These are phyloP conservation scores for Calonectria multiphialidica DNA, from an alignment of 2,329 filamentous ascomycete genomes.

Conservation along the genomic window DNA sequence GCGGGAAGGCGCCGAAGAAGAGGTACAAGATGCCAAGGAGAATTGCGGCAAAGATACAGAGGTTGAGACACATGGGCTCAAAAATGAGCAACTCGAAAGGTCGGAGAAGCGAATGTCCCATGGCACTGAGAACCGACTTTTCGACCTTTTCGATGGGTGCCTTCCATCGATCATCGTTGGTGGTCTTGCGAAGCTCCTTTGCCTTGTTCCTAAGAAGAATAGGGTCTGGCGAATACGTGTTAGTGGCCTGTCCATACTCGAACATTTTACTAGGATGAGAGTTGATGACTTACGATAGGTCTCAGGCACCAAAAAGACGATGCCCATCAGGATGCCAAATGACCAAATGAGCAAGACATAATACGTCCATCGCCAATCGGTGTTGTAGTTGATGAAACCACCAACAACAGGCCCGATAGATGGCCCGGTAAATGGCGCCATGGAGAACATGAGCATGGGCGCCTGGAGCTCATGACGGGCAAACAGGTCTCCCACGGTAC, in stretches of 20 bases:
- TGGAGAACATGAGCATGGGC: constrained; percentile 86
- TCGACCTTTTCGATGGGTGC: constrained; percentile 82
- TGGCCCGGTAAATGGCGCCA: constrained; percentile 74
- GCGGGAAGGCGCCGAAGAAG: constrained; percentile 89
- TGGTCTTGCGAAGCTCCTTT: constrained; percentile 75
- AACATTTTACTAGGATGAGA: no score
- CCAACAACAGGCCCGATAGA: constrained; percentile 73
- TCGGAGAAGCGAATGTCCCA: constrained; percentile 71
- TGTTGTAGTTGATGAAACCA: constrained; percentile 85
- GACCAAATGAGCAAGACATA: constrained; percentile 89
- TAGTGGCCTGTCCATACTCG: not conserved
- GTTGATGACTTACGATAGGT: constrained; percentile 74
- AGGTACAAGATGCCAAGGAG: constrained; percentile 90
- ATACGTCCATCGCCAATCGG: constrained; percentile 84
- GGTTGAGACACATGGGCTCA: constrained; percentile 87
- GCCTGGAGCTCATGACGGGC: constrained; percentile 74
- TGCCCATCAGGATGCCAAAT: constrained; percentile 70
- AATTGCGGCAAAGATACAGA: constrained; percentile 86
- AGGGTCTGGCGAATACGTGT: constrained; percentile 57
- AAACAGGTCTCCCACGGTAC: constrained; percentile 88
- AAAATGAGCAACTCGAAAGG: constrained; percentile 84
- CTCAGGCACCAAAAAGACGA: constrained; percentile 84
- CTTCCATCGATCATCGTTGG: constrained; percentile 80
- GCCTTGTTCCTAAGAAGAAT: constrained; percentile 82
- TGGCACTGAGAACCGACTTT: constrained; percentile 73